Base-by-base conservation (phyloP, 345 rosid species). In the Raphanus raphanistrum region DNA sequence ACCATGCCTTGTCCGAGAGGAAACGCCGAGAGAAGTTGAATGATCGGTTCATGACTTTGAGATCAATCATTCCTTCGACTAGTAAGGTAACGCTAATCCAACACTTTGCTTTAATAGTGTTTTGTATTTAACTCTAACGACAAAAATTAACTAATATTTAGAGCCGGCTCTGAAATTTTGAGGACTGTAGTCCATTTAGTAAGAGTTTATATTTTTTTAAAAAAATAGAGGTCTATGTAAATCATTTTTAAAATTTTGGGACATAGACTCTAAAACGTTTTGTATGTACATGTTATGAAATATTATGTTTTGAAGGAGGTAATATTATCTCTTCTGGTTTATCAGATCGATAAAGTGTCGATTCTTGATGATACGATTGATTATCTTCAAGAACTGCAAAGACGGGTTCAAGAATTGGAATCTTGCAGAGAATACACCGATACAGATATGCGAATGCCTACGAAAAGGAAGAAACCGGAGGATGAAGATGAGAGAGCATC, bases 321-420 rank as follows among this genome's bases (percentile, higher is more conserved):
- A 21, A 64, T 57, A 0, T 58, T 31, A 6, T 28, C 11, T 73
- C 10, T 60, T 26, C 4, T 6, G 55, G 21, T 29, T 82, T 48
- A 27, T 82, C 88, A 96, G 98, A 83, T 71, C 15, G 96, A 91
- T 77, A 84, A 89, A 73, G 86, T 89, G 36, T 84, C 93, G 0
- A 84, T 91, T 76, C 89, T 96, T 76, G 98, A 96, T 71, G 89
- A 85, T 75, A 86, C 99, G 3, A 93, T 96, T 33, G 82, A 83
- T 68, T 90, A 89, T 70, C 82, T 93, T 10, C 88, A 88, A 78
- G 90, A 87, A 78, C 87, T 96, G 0, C 88, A 84, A 73, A 93
- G 78, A 78, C 86, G 85, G 54, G 92, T 91, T 64, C 83, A 84
- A 71, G 91, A 91, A 67, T 26, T 96, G 72, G 90, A 90, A 81